Evolutionary conservation across 129 eudicot genomes (phyloP).

Genomic region (Ambrosia artemisiifolia): DNA sequence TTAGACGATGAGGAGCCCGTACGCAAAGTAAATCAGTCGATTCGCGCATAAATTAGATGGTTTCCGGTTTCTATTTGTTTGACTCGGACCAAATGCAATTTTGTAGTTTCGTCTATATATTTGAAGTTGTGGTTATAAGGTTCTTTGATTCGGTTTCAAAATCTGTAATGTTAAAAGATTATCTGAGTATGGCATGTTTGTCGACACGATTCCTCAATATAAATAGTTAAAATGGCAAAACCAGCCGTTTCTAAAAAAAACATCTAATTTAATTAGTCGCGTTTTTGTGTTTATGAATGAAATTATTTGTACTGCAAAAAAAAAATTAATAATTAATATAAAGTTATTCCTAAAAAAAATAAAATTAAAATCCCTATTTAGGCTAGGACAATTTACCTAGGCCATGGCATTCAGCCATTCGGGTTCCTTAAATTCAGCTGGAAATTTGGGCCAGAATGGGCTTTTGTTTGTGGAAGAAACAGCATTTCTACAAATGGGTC

Average conservation of each 20-base stretch:
- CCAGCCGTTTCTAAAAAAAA: too few relatives aligned
- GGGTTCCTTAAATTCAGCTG: too few relatives aligned
- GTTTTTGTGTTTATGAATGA: too few relatives aligned
- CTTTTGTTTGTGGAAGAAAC: background rate
- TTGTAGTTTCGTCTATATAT: constrained; percentile 21
- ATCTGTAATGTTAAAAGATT: background rate
- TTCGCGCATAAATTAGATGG: background rate
- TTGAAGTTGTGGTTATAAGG: constrained; percentile 4
- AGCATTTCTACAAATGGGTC: background rate
- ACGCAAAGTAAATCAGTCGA: constrained; percentile 17
- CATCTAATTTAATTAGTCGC: too few relatives aligned
- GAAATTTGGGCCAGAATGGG: background rate
- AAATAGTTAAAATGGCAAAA: too few relatives aligned
- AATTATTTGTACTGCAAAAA: too few relatives aligned
- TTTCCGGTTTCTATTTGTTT: constrained; percentile 13
- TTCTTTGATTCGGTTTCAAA: background rate
- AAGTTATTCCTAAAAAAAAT: too few relatives aligned
- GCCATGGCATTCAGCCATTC: too few relatives aligned
- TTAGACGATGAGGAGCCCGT: constrained; percentile 21
- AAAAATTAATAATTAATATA: too few relatives aligned
- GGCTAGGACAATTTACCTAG: too few relatives aligned
- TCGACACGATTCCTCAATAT: background rate
- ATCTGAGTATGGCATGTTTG: background rate
- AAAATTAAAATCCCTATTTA: too few relatives aligned
- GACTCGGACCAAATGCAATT: constrained; percentile 11